phyloP scores from a whole-genome alignment of 1,284 basidiomycete species.

The Pascua sp. region DNA sequence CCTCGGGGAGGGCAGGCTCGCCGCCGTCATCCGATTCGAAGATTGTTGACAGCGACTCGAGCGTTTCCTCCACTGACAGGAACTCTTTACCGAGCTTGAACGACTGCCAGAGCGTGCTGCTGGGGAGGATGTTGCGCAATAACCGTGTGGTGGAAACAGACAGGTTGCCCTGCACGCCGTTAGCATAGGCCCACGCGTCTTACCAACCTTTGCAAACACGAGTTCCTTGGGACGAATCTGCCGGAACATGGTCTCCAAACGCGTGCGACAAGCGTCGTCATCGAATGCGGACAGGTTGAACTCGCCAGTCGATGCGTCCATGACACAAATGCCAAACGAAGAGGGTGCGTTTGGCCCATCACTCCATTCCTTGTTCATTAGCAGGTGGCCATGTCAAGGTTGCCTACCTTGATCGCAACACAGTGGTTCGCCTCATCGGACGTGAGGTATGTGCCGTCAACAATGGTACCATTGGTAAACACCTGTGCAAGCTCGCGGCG shows the following conservation, averaged over 20 bases:
- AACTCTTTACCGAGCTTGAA: slow-evolving; percentile 70
- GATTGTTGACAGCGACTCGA: slow-evolving; percentile 65
- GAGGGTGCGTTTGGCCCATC: slow-evolving; percentile 27
- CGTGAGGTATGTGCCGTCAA: slow-evolving; percentile 81
- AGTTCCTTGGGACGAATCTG: slow-evolving; percentile 92
- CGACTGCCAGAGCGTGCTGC: slow-evolving; percentile 79
- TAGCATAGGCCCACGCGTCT: neutral
- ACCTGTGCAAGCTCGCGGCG: slow-evolving; percentile 89
- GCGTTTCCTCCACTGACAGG: slow-evolving; percentile 66
- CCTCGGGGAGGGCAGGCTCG: slow-evolving; percentile 60
- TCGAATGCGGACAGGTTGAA: slow-evolving; percentile 88
- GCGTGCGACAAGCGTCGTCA: slow-evolving; percentile 88
- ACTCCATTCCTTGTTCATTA: slow-evolving; percentile 35
- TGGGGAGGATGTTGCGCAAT: slow-evolving; percentile 72
- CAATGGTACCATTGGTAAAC: slow-evolving; percentile 93
- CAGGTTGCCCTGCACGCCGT: slow-evolving; percentile 63
- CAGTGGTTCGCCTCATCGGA: slow-evolving; percentile 96
- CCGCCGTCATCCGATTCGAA: slow-evolving; percentile 55
- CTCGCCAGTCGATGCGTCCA: slow-evolving; percentile 94
- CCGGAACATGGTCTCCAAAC: slow-evolving; percentile 87
- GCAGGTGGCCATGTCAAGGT: neutral
- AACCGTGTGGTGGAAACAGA: slow-evolving; percentile 75
- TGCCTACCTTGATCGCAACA: slow-evolving; percentile 71
- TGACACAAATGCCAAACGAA: slow-evolving; percentile 83
- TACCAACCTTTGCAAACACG: slow-evolving; percentile 76